Evolutionary conservation across 306 rosid genomes (phyloP), one percentile per base, ranked within the genome.

Genomic region (Cyclanthera cordifolia): DNA sequence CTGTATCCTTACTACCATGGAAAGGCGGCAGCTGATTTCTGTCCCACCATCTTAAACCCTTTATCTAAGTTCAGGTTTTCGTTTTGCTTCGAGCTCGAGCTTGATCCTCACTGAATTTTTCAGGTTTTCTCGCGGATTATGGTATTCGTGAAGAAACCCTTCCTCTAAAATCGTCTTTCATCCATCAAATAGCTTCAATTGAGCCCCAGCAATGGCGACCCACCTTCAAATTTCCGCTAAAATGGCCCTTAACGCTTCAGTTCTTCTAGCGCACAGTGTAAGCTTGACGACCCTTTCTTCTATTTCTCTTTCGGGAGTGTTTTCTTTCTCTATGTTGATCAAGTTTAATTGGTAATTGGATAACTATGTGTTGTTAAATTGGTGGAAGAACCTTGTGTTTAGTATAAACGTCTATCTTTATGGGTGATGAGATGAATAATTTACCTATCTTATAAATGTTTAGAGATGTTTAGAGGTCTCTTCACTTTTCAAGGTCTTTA

Each of bases 191-290:
- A 70, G 21, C 73, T 70, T 70, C 65, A 20, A 10, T 45, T 49
- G 70, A 45, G 20, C 13, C 8, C 6, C 76, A 58, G 10, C 73
- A 54, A 88, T 91, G 95, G 76, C 81, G 68, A 68, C 83, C 50
- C 80, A 70, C 50, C 78, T 83, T 73, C 87, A 67, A 32, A 71
- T 68, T 78, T 23, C 84, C 32, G 20, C 74, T 8, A 70, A 61
- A 79, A 74, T 41, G 71, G 72, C 73, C n/a, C 65, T 69, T 64
- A 70, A 76, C 58, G 72, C 80, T 55, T 69, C 81, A 50, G 55
- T 24, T 59, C 66, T 75, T 61, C 73, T 24, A 52, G 70, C 77
- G 41, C 76, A 78, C 71, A 82, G 80, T 83, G 96, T 89, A 72
- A 61, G 74, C 51, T 69, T 52, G 6, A 21, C 0, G 1, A 25